Evolutionary conservation across 106 monocot species (phyloP).

Genomic region (Dendrobium chrysotoxum): DNA sequence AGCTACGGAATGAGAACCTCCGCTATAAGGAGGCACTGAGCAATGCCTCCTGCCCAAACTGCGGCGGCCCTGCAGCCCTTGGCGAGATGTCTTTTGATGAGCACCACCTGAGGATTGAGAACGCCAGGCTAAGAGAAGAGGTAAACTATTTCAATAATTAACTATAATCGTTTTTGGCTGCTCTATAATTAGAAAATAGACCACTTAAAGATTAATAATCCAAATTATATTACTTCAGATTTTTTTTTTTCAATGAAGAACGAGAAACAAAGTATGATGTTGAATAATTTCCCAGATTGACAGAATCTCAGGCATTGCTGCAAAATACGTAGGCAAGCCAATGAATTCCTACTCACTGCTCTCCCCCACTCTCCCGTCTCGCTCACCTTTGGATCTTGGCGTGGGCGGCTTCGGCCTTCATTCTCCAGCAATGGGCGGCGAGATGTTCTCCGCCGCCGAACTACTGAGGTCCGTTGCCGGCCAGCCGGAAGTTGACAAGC

Average conservation of each 20-base stretch:
- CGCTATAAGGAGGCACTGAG: slow-evolving; percentile 75
- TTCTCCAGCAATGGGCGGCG: slow-evolving; percentile 12
- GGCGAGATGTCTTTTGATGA: slow-evolving; percentile 99
- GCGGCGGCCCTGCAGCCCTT: slow-evolving; percentile 78
- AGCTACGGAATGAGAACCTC: slow-evolving; percentile 78
- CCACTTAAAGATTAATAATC: too few species aligned
- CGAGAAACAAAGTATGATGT: too few species aligned
- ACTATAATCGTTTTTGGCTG: too few species aligned
- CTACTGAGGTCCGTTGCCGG: slow-evolving; percentile 36
- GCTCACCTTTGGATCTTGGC: slow-evolving; percentile 34
- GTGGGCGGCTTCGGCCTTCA: neutral
- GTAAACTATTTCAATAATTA: slow-evolving; percentile 13
- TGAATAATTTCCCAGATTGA: slow-evolving; percentile 44
- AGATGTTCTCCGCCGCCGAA: slow-evolving; percentile 37
- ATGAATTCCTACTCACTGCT: slow-evolving; percentile 49
- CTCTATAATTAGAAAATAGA: too few species aligned
- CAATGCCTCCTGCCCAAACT: slow-evolving; percentile 90
- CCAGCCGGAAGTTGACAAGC: slow-evolving; percentile 57
- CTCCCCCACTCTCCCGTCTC: slow-evolving; percentile 20
- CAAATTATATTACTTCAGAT: too few species aligned
- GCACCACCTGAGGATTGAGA: slow-evolving; percentile 80
- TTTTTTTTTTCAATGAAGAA: too few species aligned
- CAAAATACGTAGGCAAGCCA: slow-evolving; percentile 84
- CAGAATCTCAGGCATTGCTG: slow-evolving; percentile 78
- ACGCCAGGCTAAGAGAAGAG: slow-evolving; percentile 81